Base-by-base conservation (phyloP, 2,329 filamentous ascomycete species). In the Neofusicoccum parvum region DNA sequence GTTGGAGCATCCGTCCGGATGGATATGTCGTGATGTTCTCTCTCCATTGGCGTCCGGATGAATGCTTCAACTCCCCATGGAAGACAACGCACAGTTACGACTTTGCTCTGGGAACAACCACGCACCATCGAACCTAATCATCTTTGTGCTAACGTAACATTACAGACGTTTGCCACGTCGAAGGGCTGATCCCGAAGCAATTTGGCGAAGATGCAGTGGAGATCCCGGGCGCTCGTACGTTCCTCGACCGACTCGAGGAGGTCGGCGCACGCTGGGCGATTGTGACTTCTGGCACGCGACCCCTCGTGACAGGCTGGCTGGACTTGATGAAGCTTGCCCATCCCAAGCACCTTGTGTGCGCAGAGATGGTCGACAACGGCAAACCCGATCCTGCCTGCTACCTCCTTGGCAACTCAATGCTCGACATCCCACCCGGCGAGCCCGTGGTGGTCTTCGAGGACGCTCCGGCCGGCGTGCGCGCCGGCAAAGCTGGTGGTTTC, bases 401-500 rank as follows among this genome's bases (percentile, higher is more conserved):
- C 70, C 70, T 74, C 46, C 72, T 82, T 41, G 82, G 82, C 3
- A 74, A 73, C 49, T 70, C 75, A 67, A 76, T 79, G 65, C 73
- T 84, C 20, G 74, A 76, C 1, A 70, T 83, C 11, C 58, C 71
- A 5, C 75, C 82, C 20, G 74, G 75, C 14, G 68, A 72, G 32
- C 70, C 73, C 11, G 83, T 94, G 49, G 82, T 97, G 64, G 94
- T 97, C 56, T 80, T 97, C 43, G 94, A 97, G 80, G 94, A 97
- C 80, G 92, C 92, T 65, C 93, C 94, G 5, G 92, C 92, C 7
- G 94, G 94, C 5, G 92, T 97, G 73, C 84, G 81, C 69, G 88
- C 93, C 34, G 94, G 93, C 56, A 96, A 94, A 79, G 91, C 87
- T 0, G 94, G 94, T 10, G 93, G 92, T 1, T 97, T 91, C 81